A percentile compares a stretch with the other conserved stretches of the same genome.
These are phyloP conservation scores for Adansonia grandidieri DNA, from an alignment of 441 rosid genomes.

Conservation along the genomic window DNA sequence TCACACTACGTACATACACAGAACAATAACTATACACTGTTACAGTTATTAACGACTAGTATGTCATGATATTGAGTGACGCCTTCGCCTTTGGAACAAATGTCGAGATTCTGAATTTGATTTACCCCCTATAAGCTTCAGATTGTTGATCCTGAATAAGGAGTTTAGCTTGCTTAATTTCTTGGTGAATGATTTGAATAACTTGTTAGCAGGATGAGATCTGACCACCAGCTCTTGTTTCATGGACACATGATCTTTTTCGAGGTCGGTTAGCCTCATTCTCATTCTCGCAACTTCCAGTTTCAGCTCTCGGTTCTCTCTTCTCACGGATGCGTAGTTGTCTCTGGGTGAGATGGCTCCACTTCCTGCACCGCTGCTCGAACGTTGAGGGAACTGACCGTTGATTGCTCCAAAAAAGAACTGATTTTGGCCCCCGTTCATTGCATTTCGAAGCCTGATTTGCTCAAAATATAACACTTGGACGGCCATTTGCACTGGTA, in stretches of 20 bases:
- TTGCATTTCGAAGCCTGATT: constrained; percentile 85
- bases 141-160: constrained; percentile 62
- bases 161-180: constrained; percentile 81
- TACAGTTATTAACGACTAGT: constrained; percentile 26
- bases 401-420: constrained; percentile 67
- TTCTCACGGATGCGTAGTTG: constrained; percentile 87
- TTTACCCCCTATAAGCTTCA: constrained; percentile 62
- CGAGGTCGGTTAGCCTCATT: constrained; percentile 93
- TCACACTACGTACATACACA: constrained; percentile 12
- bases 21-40: constrained; percentile 37
- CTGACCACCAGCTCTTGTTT: constrained; percentile 82
- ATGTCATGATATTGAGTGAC: constrained; percentile 74
- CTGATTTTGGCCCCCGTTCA: constrained; percentile 83
- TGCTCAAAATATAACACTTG: constrained; percentile 93
- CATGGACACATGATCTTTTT: constrained; percentile 88
- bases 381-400: constrained; percentile 82
- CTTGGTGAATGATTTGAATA: constrained; percentile 77
- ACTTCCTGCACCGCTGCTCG: constrained; percentile 86
- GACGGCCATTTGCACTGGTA: constrained; percentile 96
- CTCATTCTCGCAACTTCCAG: constrained; percentile 99
- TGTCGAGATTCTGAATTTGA: constrained; percentile 59
- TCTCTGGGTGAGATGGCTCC: constrained; percentile 97
- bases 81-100: constrained; percentile 74
- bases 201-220: constrained; percentile 69
- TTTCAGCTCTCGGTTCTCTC: constrained; percentile 92